Conservation (phyloP, 2,329 filamentous ascomycete species). For the Fusarium drepaniforme region DNA sequence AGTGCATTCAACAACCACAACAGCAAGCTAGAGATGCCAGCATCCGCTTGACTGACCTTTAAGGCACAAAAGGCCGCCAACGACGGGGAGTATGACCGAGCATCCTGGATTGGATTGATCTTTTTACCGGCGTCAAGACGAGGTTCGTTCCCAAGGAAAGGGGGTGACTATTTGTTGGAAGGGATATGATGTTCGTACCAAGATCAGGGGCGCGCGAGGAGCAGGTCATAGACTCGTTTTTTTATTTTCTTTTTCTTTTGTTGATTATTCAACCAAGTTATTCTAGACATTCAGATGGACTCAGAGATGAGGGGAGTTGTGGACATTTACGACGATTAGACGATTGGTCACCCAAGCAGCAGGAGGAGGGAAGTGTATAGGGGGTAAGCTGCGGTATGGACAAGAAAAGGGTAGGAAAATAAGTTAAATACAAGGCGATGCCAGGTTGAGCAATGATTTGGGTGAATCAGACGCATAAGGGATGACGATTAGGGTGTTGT, state of each 20-base stretch:
- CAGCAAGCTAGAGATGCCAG: background rate
- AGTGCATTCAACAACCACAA: conserved; percentile 2
- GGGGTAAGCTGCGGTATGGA: background rate
- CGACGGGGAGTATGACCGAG: conserved; percentile 18
- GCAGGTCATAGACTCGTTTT: conserved; percentile 31
- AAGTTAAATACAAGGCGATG: background rate
- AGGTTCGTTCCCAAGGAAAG: conserved; percentile 5
- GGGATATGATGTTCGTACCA: conserved; percentile 23
- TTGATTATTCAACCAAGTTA: conserved; percentile 30
- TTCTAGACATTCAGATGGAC: conserved; percentile 39
- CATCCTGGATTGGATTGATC: conserved; percentile 23
- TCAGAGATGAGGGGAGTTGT: conserved; percentile 23
- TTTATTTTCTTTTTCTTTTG: conserved; percentile 20
- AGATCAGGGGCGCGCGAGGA: conserved; percentile 14
- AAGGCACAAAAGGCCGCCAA: background rate
- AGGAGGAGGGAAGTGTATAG: background rate
- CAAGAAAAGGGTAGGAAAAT: background rate
- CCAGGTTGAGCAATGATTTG: background rate
- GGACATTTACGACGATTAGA: conserved; percentile 41
- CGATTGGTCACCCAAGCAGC: conserved; percentile 32
- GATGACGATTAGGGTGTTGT: background rate
- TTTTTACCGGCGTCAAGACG: conserved; percentile 34
- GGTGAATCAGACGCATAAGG: background rate
- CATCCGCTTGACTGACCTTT: background rate
- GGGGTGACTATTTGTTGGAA: conserved; percentile 17